Conservation (phyloP, 257 asterid species). For the Nicotiana benthamiana region DNA sequence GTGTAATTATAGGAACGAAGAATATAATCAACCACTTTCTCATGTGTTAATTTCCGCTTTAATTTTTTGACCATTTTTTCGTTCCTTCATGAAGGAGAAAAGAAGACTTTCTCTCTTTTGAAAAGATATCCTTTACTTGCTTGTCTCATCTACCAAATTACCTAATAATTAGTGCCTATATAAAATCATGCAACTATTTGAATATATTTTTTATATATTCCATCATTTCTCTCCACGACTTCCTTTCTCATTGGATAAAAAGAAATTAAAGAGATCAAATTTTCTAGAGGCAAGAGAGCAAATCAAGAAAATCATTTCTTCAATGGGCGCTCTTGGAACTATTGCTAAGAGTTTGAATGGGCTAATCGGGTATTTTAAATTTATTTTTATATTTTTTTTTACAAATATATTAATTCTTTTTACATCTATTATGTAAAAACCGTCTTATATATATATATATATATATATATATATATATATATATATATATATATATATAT, state of each 20-base stretch:
- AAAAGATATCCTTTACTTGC: constrained; percentile 46
- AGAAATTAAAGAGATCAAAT: not conserved
- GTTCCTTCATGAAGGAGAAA: constrained; percentile 28
- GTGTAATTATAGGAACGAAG: not conserved
- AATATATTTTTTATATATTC: not conserved
- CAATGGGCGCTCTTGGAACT: constrained; percentile 65
- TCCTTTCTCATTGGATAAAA: not conserved
- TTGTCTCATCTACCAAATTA: constrained; percentile 2
- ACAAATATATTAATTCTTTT: too few species aligned
- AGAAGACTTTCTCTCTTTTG: constrained; percentile 41
- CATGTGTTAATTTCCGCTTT: not conserved
- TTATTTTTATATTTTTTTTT: too few species aligned
- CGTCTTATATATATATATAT: too few species aligned
- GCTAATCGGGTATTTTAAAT: constrained; percentile 45
- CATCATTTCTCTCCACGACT: not conserved
- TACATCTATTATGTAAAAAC: too few species aligned
- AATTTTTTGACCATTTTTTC: constrained; percentile 15
- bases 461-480: too few species aligned
- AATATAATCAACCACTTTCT: not conserved
- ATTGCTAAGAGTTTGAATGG: constrained; percentile 61
- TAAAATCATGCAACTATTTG: not conserved
- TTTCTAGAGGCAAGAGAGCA: not conserved
- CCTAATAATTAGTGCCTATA: not conserved
- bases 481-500: too few species aligned
- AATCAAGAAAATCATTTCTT: not conserved